Evolutionary conservation across 768 basidiomycete genomes (phyloP), one percentile per base, ranked within the genome.

Genomic region (Grammothele lineata): DNA sequence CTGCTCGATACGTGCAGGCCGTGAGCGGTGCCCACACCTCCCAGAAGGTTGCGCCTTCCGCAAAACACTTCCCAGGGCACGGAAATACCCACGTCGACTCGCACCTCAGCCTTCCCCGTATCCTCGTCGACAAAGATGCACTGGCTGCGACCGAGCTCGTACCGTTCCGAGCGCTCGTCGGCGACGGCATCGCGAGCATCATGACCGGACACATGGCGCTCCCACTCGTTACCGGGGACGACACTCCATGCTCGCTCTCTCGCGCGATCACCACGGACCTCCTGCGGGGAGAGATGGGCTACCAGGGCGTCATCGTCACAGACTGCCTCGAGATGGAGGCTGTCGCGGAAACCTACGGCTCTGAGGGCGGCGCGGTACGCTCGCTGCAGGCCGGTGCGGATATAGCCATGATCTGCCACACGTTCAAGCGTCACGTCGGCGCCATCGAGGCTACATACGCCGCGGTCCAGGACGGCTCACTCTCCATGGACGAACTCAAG

Each of bases 281-380:
- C 11, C 64, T 86, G 35, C 71, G 81, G 36, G 60, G 64, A 2
- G 68, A 75, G 34, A 51, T 87, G 56, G 66, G 67, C 0, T 87
- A 74, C 60, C 40, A 66, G 3, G 83, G 83, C 0, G 74, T 87
- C 30, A 62, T 85, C 18, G 83, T 86, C 23, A 86, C 85, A 1
- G 85, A 87, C 58, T 87, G 85, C 57, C 64, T 87, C 19, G 85
- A 87, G 65, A 87, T 88, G 85, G 81, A 81, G 39, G 84, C 86
- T 10, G 75, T 87, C 14, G 73, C 78, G 0, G 69, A 73, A 23
- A 66, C 66, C 15, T 66, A 71, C 49, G 80, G 80, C 5, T 65
- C 73, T 3, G 71, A 74, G 45, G 69, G 68, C 33, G 83, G 81
- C 5, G 79, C 82, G 0, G 72, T 85, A 15, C 59, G 70, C 48